Evolutionary conservation across 108 stramenopile genomes (phyloP), one percentile per base, ranked within the genome.

Genomic region (Nitzschia palea): DNA sequence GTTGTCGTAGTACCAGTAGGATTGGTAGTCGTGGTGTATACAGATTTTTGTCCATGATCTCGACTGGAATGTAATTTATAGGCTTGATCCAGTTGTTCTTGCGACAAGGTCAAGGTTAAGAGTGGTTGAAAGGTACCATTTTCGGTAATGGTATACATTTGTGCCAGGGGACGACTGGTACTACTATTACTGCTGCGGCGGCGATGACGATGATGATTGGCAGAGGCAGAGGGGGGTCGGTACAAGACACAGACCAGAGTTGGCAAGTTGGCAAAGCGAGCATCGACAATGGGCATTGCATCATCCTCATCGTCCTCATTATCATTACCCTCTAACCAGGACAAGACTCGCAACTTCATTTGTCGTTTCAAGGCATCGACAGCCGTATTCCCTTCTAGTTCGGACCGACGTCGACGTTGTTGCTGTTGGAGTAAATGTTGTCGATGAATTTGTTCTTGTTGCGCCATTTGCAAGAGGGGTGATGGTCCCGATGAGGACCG

Each of bases 31-130:
- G 10, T 37, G 15, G 5, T 3, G 2, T 33, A 25, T 9, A 2
- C 44, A 9, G 10, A 40, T 20, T 8, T 18, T 42, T 3, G 25
- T 58, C 45, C 37, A 14, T 40, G 37, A 40, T 40, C 37, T 4
- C 51, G 34, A 58, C 40, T 42, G 20, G 59, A 60, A 17, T 54
- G 37, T 32, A 51, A 18, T 27, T 23, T 54, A 28, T 18, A 44
- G 28, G 64, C 72, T 17, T 73, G 25, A 37, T 65, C 65, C 10
- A 73, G 15, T 45, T 73, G 72, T 47, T 73, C 72, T 31, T 42
- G 26, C 0, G 72, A 54, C 47, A 73, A 28, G 2, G 18, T 20
- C 2, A 73, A 36, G 17, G 57, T 47, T 23, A 66, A 33, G 22
- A 59, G 30, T 8, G 72, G 65, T 40, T 50, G 25, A 14, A 72